Percentiles rank a stretch among this genome's conserved stretches.
These are phyloP conservation scores for Polytolypa hystricis DNA, from an alignment of 2,329 filamentous ascomycete genomes.

Conservation along the genomic window DNA sequence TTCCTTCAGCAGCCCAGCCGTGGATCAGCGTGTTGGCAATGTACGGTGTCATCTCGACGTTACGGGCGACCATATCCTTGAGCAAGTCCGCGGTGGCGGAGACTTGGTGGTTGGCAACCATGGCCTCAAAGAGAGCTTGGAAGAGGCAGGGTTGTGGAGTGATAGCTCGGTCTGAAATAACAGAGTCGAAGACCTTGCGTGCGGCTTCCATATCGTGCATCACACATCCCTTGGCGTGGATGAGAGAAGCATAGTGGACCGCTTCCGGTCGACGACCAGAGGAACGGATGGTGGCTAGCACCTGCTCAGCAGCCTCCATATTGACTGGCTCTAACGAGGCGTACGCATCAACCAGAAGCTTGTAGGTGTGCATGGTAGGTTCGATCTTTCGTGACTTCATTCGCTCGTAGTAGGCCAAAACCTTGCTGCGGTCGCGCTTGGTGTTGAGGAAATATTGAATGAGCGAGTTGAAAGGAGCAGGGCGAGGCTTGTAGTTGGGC, in stretches of 20 bases:
- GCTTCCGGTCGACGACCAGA: slow-evolving; percentile 71
- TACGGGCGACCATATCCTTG: slow-evolving; percentile 58
- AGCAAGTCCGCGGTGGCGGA: slow-evolving; percentile 64
- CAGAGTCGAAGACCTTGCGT: slow-evolving; percentile 67
- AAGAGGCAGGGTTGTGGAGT: slow-evolving; percentile 76
- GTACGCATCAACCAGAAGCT: slow-evolving; percentile 89
- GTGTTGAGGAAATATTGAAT: slow-evolving; percentile 99
- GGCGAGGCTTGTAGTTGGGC: slow-evolving; percentile 96
- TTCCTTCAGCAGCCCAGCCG: slow-evolving; percentile 78
- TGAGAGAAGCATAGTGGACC: slow-evolving; percentile 89
- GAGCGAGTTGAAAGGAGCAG: slow-evolving; percentile 96
- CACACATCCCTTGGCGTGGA: slow-evolving; percentile 91
- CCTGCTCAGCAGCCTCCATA: slow-evolving; percentile 74
- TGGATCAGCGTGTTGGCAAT: slow-evolving; percentile 98
- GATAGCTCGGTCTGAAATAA: slow-evolving; percentile 57
- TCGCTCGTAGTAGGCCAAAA: slow-evolving; percentile 85
- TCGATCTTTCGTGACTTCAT: slow-evolving; percentile 81
- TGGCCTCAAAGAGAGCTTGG: slow-evolving; percentile 91
- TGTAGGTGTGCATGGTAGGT: slow-evolving; percentile 93
- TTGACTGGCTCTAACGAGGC: slow-evolving; percentile 87
- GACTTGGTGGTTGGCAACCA: slow-evolving; percentile 89
- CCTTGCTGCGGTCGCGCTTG: slow-evolving; percentile 90
- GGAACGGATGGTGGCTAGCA: slow-evolving; percentile 66
- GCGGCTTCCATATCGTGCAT: slow-evolving; percentile 83
- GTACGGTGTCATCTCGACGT: slow-evolving; percentile 84